A percentile compares a stretch with the other conserved stretches of the same genome.
Conservation (phyloP, 2,329 filamentous ascomycete species). For the Triangularia verruculosa region DNA sequence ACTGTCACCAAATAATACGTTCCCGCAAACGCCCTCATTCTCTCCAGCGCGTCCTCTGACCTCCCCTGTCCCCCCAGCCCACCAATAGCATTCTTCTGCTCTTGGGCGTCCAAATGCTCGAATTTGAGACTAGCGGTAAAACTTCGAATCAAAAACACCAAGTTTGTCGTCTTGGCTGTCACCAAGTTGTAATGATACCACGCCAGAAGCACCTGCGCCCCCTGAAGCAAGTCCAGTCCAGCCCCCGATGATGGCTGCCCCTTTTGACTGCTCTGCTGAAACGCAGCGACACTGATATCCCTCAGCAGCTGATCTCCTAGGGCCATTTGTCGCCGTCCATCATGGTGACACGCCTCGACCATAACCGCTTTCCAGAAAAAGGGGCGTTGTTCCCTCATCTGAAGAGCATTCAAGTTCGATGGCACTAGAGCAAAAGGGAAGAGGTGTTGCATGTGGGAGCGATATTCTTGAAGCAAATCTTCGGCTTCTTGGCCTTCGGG, state of each 20-base stretch:
- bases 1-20: constrained; percentile 50
- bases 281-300: constrained; percentile 41
- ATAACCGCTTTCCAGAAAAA: constrained; percentile 51
- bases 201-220: constrained; percentile 43
- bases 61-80: constrained; percentile 24
- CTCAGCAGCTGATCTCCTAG: constrained; percentile 44
- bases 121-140: constrained; percentile 44
- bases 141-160: constrained; percentile 47
- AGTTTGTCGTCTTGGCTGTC: constrained; percentile 48
- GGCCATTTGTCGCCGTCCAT: constrained; percentile 43
- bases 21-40: constrained; percentile 47
- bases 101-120: constrained; percentile 25
- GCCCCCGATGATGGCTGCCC: constrained; percentile 26
- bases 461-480: constrained; percentile 38
- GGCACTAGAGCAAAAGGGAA: constrained; percentile 48
- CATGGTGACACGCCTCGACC: constrained; percentile 42
- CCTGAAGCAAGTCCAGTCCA: constrained; percentile 47
- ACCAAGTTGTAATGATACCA: constrained; percentile 51
- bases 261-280: constrained; percentile 36
- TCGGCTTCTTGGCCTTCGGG: constrained; percentile 42
- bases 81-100: background rate
- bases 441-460: constrained; percentile 34
- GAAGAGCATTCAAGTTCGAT: constrained; percentile 33
- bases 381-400: constrained; percentile 40
- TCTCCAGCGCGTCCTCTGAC: constrained; percentile 36